Percentiles rank a stretch among this genome's conserved stretches.
Conservation (phyloP, 805 yeast genomes). For the Blastobotrys parvus region DNA sequence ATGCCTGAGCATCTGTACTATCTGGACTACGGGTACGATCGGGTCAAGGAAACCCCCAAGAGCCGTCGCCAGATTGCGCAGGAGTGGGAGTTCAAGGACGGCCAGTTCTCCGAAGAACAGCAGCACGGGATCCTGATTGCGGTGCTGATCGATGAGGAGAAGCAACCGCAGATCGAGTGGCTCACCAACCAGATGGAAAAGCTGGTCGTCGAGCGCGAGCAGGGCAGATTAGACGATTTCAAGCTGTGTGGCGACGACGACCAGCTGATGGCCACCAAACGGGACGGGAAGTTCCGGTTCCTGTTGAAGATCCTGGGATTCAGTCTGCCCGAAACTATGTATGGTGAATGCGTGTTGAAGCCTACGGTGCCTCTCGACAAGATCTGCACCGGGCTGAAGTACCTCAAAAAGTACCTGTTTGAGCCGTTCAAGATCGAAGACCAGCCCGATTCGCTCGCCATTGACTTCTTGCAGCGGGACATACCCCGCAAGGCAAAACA, state of each 20-base stretch:
- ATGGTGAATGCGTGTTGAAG: conserved; percentile 36
- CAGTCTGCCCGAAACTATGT: conserved; percentile 32
- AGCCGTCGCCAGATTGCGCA: conserved; percentile 11
- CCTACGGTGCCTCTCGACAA: conserved; percentile 24
- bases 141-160: conserved; percentile 39
- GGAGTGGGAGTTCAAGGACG: conserved; percentile 24
- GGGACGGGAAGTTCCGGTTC: conserved; percentile 42
- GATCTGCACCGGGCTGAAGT: conserved; percentile 30
- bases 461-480: conserved; percentile 23
- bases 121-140: conserved; percentile 44
- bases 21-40: conserved; percentile 52
- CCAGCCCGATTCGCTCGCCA: conserved; percentile 27
- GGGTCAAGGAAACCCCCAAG: conserved; percentile 17
- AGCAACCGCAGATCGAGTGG: conserved; percentile 37
- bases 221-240: conserved; percentile 23
- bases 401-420: conserved; percentile 36
- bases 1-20: conserved; percentile 40
- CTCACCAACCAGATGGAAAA: conserved; percentile 26
- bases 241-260: conserved; percentile 37
- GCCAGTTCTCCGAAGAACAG: conserved; percentile 34
- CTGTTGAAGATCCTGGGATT: conserved; percentile 41
- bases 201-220: background rate
- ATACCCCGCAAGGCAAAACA: background rate
- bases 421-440: conserved; percentile 30
- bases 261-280: conserved; percentile 28